Conservation (phyloP, 257 asterid genomes). For the Salvia splendens region DNA sequence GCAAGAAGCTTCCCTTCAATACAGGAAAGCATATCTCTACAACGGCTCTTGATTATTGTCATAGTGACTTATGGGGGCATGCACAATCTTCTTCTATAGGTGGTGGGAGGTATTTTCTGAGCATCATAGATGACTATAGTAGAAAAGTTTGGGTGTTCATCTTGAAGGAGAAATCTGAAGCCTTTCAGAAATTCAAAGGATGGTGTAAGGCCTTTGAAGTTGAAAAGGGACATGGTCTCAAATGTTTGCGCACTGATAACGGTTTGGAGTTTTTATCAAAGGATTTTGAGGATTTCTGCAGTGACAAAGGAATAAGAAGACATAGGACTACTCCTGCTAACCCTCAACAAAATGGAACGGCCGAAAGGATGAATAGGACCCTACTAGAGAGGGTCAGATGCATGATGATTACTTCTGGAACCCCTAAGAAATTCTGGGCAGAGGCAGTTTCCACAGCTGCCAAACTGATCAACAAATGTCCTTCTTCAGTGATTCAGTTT, state of each 20-base stretch:
- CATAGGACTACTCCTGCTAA: not conserved
- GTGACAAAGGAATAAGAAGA: not conserved
- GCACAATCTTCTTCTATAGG: not conserved
- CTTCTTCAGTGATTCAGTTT: not conserved
- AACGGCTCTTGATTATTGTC: not conserved
- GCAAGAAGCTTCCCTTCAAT: not conserved
- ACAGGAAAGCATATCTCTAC: not conserved
- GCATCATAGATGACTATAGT: not conserved
- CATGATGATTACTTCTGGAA: not conserved
- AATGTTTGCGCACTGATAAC: not conserved
- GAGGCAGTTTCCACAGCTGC: not conserved
- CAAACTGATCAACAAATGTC: not conserved
- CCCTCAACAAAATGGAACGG: not conserved
- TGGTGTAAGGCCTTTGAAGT: not conserved
- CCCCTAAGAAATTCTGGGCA: not conserved
- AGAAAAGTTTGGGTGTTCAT: not conserved
- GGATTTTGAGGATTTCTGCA: too few relatives aligned
- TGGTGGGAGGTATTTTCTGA: not conserved
- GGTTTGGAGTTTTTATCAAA: not conserved
- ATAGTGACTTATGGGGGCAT: not conserved
- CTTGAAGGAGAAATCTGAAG: not conserved
- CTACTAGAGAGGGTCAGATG: not conserved
- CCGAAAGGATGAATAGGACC: not conserved
- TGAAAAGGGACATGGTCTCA: too few relatives aligned
- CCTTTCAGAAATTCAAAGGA: not conserved